These are phyloP conservation scores for Rubus idaeus DNA, from an alignment of 306 rosid species.

Conservation along the genomic window DNA sequence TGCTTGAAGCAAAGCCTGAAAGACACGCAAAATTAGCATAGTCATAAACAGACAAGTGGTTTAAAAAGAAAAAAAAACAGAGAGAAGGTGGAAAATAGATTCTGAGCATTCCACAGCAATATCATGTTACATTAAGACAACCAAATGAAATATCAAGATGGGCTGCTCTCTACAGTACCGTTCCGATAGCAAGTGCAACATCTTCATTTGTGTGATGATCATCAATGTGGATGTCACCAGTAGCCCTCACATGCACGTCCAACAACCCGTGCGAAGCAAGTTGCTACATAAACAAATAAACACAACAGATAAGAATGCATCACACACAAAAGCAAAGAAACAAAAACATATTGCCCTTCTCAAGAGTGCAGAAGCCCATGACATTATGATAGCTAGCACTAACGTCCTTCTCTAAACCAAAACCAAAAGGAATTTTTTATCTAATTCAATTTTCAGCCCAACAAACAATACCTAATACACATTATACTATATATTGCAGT, in stretches of 20 bases:
- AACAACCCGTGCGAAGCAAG: slow-evolving; percentile 91
- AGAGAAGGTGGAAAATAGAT: not conserved
- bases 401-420: not conserved
- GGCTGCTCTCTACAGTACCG: slow-evolving; percentile 46
- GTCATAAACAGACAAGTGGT: slow-evolving; percentile 5
- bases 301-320: slow-evolving; percentile 17
- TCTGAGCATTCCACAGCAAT: not conserved
- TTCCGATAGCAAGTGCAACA: slow-evolving; percentile 87
- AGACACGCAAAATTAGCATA: slow-evolving; percentile 22
- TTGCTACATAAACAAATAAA: slow-evolving; percentile 50
- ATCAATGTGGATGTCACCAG: slow-evolving; percentile 81
- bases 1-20: slow-evolving; percentile 83
- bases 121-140: slow-evolving; percentile 9
- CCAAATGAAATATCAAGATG: slow-evolving; percentile 15
- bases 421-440: not conserved
- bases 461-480: not conserved
- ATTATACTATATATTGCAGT: no score
- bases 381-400: not conserved
- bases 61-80: not conserved
- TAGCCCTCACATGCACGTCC: slow-evolving; percentile 75
- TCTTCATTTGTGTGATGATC: slow-evolving; percentile 97
- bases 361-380: not conserved
- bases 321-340: not conserved
- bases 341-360: not conserved
- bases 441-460: not conserved